Base-by-base conservation (phyloP, 176 grass and related monocot genomes). In the Carex pumila region DNA sequence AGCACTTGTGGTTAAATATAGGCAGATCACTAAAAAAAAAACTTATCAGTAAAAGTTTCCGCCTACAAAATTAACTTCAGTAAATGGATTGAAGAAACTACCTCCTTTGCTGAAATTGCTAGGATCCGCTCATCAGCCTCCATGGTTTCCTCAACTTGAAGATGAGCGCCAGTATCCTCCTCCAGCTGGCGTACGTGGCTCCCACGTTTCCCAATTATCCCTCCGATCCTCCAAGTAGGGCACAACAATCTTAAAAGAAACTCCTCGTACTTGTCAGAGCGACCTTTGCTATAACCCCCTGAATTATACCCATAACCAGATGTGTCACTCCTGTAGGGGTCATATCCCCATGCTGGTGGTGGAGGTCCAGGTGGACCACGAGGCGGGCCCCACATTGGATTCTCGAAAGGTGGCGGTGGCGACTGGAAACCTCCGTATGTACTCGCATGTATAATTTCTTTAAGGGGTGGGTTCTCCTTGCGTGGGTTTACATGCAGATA, bases 371-470 rank as follows among this genome's bases (percentile, higher is more conserved):
- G 79, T 81, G 79, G 79, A 81, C 79, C 79, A 15, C 80, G 41
- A 52, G 80, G 80, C 22, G 80, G 80, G 2, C 80, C 80, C 80
- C 80, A 83, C 80, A 78, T 83, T 13, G 80, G 84, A 70, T 65
- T 86, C 85, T 94, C 86, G 55, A 78, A 87, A 75, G 90, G 60
- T 81, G 81, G 88, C 78, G 61, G 89, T 52, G 83, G 61, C 3
- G 91, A 88, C 43, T 87, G 69, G 1, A 22, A 86, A 52, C 85
- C 88, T 76, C 91, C 90, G 77, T 87, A 88, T 77, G 93, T 95
- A 81, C 96, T 99, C 29, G 93, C 91, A 88, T 89, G 56, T 92
- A 99, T 95, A 81, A 99, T 86, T 86, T 95, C 93, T 77, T 99
- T 93, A 47, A 99, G 86, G 71, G 96, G 90, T 54, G 85, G 90